Conservation (phyloP, 2,329 filamentous ascomycete species). For the Colletotrichum siamense region DNA sequence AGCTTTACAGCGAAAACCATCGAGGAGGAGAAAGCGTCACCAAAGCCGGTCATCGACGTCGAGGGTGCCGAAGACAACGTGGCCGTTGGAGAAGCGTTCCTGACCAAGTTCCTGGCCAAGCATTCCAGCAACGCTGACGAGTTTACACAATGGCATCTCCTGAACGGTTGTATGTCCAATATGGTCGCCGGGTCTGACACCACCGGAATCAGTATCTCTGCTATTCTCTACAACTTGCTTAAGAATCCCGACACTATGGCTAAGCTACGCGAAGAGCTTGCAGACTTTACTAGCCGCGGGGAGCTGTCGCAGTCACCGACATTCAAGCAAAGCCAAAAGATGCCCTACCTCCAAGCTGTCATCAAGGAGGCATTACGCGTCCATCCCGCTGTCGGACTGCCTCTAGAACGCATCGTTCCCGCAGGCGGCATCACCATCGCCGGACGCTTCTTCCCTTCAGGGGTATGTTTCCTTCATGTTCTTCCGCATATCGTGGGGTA, state of each 20-base stretch:
- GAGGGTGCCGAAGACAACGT: slow-evolving; percentile 10
- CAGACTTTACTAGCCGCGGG: not conserved
- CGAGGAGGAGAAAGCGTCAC: slow-evolving; percentile 27
- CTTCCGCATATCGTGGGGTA: not conserved
- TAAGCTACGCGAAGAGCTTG: slow-evolving; percentile 30
- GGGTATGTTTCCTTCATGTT: slow-evolving; percentile 21
- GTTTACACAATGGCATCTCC: slow-evolving; percentile 41
- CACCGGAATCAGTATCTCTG: slow-evolving; percentile 51
- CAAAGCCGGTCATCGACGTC: slow-evolving; percentile 4
- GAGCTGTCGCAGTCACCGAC: slow-evolving; percentile 25
- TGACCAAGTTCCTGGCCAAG: slow-evolving; percentile 45
- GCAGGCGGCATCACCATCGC: slow-evolving; percentile 46
- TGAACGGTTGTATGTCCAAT: slow-evolving; percentile 33
- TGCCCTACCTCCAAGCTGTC: slow-evolving; percentile 58
- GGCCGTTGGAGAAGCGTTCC: slow-evolving; percentile 37
- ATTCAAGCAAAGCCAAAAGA: slow-evolving; percentile 42
- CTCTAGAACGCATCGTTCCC: slow-evolving; percentile 53
- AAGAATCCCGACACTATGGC: slow-evolving; percentile 30
- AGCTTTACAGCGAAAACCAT: slow-evolving; percentile 38
- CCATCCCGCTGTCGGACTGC: slow-evolving; percentile 52
- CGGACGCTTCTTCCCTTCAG: slow-evolving; percentile 33
- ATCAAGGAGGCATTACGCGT: slow-evolving; percentile 61
- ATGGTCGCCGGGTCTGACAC: slow-evolving; percentile 48
- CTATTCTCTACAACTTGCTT: slow-evolving; percentile 50
- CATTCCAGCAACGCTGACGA: slow-evolving; percentile 44